Percentiles rank a stretch among this genome's conserved stretches.
phyloP scores from a whole-genome alignment of 345 rosid species.

The Carallia pectinifolia region DNA sequence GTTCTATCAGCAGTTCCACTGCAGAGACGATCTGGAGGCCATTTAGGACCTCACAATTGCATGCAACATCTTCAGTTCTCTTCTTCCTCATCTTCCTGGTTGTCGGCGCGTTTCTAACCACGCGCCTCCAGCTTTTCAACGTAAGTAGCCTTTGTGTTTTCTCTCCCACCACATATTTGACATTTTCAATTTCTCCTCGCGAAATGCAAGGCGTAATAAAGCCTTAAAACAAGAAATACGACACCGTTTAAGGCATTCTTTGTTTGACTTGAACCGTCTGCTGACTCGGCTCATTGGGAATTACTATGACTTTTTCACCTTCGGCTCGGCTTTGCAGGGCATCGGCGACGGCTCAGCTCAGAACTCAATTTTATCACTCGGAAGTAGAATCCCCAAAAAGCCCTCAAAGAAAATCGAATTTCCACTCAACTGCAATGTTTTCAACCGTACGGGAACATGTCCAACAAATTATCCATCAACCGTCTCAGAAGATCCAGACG shows the following conservation, averaged over 20 bases:
- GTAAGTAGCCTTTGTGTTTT: conserved; percentile 29
- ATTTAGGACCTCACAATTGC: conserved; percentile 23
- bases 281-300: neutral
- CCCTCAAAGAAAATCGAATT: conserved; percentile 25
- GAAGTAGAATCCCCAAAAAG: conserved; percentile 12
- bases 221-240: no score
- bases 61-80: conserved; percentile 42
- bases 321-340: conserved; percentile 19
- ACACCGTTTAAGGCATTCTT: no score
- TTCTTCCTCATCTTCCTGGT: conserved; percentile 49
- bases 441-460: conserved; percentile 34
- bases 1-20: conserved; percentile 18
- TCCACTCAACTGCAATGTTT: conserved; percentile 49
- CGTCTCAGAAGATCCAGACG: conserved; percentile 18
- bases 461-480: conserved; percentile 38
- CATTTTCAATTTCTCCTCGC: neutral
- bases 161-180: neutral
- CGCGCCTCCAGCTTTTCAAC: conserved; percentile 57
- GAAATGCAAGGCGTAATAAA: no score
- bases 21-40: conserved; percentile 41
- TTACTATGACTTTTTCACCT: neutral
- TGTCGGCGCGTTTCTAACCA: conserved; percentile 62
- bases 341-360: conserved; percentile 4
- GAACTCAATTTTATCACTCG: neutral
- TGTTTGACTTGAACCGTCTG: neutral